Base-by-base conservation (phyloP, 2,329 filamentous ascomycete genomes). In the Claviceps sp. region DNA sequence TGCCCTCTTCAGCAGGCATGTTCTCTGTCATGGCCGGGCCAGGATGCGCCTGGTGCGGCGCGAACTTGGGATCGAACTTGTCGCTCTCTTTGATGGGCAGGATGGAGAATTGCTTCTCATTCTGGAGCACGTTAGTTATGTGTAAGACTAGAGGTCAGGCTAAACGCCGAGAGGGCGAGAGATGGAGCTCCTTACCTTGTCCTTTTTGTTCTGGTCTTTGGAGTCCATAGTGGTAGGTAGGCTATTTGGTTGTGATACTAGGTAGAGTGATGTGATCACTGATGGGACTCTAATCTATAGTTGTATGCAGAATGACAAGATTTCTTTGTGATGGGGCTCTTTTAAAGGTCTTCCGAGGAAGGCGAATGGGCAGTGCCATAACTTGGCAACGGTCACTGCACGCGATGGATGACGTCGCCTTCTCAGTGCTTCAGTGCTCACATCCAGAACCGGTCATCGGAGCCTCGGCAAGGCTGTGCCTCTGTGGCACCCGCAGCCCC, bases 11-110 rank as follows among this genome's bases (percentile, higher is more conserved):
- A 38, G 67, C 67, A 16, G 73, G 73, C 68, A 81, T 74, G 55
- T 75, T 70, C 56, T 78, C 66, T 17, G 76, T 70, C 26, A 81
- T 59, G 30, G 70, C 80, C 16, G 81, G 81, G 38, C 81, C 81
- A 13, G 79, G 80, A 50, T 76, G 69, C 17, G 79, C 79, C 52
- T 73, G 64, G 61, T 76, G 72, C 39, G 76, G 70, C 51, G 72
- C 69, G 61, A 79, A 73, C 64, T 74, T 73, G 60, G 68, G 61
- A 63, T 74, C 67, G 58, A 65, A 59, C 37, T 60, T 61, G 48
- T 71, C 65, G 56, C 73, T 64, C 58, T 72, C 64, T 56, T 73
- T 65, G 59, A 73, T 68, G 62, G 71, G 71, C 61, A 72, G 70
- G 55, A 70, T 70, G 58, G 62, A 65, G 59, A 73, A 73, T 57